Base-by-base conservation (phyloP, 352 stramenopile species). In the Globisporangium lucens region DNA sequence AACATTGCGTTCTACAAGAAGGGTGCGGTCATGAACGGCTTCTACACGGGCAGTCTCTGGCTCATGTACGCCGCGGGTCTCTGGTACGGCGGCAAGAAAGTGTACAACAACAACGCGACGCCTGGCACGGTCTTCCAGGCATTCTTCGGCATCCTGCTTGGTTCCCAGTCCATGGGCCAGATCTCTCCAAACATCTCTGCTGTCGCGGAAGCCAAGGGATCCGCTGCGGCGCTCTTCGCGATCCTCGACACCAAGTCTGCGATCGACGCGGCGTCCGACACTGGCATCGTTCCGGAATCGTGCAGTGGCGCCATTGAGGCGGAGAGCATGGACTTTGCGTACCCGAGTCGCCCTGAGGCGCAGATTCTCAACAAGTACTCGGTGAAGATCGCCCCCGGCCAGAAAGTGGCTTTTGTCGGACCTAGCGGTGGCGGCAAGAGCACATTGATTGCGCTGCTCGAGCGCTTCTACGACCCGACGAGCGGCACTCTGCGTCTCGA, bases 131-230 rank as follows among this genome's bases (percentile, higher is more conserved):
- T 88, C 27, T 90, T 90, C 56, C 65, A 73, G 22, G 78, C 76
- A 0, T 88, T 91, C 60, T 85, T 87, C 33, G 83, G 65, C 10
- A 81, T 89, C 9, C 7, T 91, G 0, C 59, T 89, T 29, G 83
- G 83, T 0, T 76, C 79, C 0, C 65, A 71, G 1, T 79, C 80
- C 4, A 27, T 91, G 0, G 72, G 67, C 0, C 79, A 89, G 55
- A 78, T 90, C 56, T 80, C 69, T 1, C 83, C 83, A 0, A 89
- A 87, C 64, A 61, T 91, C 15, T 70, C 67, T 0, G 80, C 83
- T 1, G 70, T 91, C 9, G 72, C 80, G 2, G 49, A 84, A 47
- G 83, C 83, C 2, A 78, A 72, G 29, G 83, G 79, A 10, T 75
- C 81, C 0, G 80, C 80, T 12, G 69, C 65, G 0, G 65, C 64